A percentile compares a stretch with the other conserved stretches of the same genome.
phyloP scores from a whole-genome alignment of 202 grass and related monocot species.

The Eragrostis tef region DNA sequence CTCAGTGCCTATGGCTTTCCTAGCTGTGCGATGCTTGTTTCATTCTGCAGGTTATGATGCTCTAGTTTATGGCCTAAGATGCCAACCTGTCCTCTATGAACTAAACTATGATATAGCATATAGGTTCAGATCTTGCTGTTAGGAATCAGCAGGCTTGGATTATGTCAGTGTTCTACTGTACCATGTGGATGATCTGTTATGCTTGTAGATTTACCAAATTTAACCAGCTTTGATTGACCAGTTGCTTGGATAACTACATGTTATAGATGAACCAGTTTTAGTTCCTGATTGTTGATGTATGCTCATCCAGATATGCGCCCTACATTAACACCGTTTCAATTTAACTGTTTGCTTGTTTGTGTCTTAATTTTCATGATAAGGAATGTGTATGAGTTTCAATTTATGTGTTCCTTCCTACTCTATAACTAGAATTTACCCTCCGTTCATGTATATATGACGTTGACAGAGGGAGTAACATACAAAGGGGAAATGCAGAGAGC shows the following conservation, averaged over 20 bases:
- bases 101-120: constrained; percentile 34
- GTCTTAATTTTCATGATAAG: too few species aligned
- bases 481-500: too few species aligned
- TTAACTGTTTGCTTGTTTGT: not conserved
- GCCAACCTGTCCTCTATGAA: not conserved
- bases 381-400: too few species aligned
- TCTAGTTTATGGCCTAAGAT: constrained; percentile 30
- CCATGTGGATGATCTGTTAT: constrained; percentile 41
- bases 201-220: not conserved
- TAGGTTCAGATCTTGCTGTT: constrained; percentile 35
- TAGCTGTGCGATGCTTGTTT: not conserved
- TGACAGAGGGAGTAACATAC: too few species aligned
- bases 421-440: constrained; percentile 1
- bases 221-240: constrained; percentile 22
- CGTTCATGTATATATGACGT: too few species aligned
- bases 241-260: constrained; percentile 6
- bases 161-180: constrained; percentile 1
- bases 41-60: not conserved
- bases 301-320: not conserved
- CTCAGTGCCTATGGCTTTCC: not conserved
- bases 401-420: not conserved
- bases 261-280: not conserved
- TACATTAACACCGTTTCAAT: not conserved
- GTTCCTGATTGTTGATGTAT: constrained; percentile 3
- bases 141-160: not conserved